phyloP scores from a whole-genome alignment of 2,329 filamentous ascomycete species.

The Chalaropsis ovoidea region DNA sequence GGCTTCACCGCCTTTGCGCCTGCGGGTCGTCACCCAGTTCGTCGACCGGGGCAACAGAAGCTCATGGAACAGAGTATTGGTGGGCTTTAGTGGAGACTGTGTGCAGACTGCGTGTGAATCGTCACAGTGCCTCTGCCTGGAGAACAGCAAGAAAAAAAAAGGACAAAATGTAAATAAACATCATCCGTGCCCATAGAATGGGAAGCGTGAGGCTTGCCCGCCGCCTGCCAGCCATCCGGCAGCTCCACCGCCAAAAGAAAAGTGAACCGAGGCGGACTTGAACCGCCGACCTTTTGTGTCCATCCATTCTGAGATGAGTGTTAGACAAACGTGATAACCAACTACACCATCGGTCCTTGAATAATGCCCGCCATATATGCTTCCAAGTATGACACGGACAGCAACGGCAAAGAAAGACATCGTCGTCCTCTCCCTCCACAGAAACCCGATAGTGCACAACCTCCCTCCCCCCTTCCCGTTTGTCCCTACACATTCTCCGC shows the following conservation, averaged over 20 bases:
- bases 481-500: constrained; percentile 9
- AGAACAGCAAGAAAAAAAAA: not conserved
- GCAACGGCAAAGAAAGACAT: not conserved
- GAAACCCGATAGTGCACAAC: too few relatives aligned
- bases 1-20: constrained; percentile 10
- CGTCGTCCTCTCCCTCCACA: too few relatives aligned
- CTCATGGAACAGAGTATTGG: not conserved
- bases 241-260: not conserved
- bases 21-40: constrained; percentile 6
- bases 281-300: constrained; percentile 21
- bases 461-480: too few relatives aligned
- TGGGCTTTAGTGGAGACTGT: not conserved
- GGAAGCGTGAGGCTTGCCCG: too few relatives aligned
- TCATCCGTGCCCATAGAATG: too few relatives aligned
- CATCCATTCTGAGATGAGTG: constrained; percentile 9
- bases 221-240: not conserved
- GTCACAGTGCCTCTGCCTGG: not conserved
- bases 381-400: not conserved
- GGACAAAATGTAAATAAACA: too few relatives aligned
- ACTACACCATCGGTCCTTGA: constrained; percentile 21
- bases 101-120: not conserved
- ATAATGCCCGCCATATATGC: not conserved
- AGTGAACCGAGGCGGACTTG: constrained; percentile 20
- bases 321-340: constrained; percentile 22
- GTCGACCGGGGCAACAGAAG: constrained; percentile 13